phyloP scores from a whole-genome alignment of 148 eudicot species.

The Persicaria maculosa region DNA sequence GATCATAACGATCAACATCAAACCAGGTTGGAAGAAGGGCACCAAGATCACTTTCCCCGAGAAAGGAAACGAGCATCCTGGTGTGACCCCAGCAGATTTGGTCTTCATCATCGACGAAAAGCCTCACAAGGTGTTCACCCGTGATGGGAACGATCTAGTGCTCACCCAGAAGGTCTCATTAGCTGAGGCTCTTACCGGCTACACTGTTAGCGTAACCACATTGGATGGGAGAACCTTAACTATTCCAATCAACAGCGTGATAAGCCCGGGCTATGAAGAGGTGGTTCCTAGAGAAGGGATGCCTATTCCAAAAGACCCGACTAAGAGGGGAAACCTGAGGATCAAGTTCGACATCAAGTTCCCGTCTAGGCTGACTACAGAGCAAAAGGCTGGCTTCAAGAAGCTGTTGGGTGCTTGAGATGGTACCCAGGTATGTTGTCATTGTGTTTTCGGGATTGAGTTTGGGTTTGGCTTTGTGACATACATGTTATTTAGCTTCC shows the following conservation, averaged over 20 bases:
- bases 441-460: background rate
- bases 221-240: conserved; percentile 40
- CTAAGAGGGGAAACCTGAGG: conserved; percentile 35
- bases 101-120: conserved; percentile 43
- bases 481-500: background rate
- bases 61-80: conserved; percentile 43
- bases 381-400: conserved; percentile 38
- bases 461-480: background rate
- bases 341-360: conserved; percentile 42
- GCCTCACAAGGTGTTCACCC: conserved; percentile 34
- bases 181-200: conserved; percentile 42
- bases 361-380: conserved; percentile 26
- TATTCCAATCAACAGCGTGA: conserved; percentile 28
- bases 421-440: background rate
- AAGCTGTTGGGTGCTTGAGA: conserved; percentile 23
- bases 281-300: conserved; percentile 41
- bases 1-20: conserved; percentile 36
- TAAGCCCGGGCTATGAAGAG: conserved; percentile 35
- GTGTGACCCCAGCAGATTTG: conserved; percentile 30
- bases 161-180: conserved; percentile 26
- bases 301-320: conserved; percentile 43
- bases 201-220: conserved; percentile 29
- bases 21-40: conserved; percentile 56
- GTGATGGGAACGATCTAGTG: conserved; percentile 45
- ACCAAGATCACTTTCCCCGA: conserved; percentile 49